Conservation (phyloP, 2,329 filamentous ascomycete genomes). For the Alternaria ventricosa region DNA sequence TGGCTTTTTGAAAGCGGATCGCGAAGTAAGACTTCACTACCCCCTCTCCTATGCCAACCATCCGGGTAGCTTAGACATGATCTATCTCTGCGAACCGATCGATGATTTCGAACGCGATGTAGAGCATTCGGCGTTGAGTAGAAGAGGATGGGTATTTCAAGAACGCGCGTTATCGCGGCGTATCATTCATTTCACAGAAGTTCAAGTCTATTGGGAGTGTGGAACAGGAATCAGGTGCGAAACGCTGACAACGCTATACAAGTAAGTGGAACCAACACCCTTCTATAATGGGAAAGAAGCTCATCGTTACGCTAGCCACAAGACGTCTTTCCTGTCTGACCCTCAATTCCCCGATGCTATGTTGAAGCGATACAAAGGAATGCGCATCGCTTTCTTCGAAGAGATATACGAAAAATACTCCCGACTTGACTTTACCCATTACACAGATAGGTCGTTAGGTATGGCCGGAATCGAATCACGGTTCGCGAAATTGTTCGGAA, state of each 20-base stretch:
- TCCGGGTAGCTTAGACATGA: background rate
- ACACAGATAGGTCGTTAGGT: background rate
- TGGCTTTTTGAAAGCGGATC: background rate
- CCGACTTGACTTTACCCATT: background rate
- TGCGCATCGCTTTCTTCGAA: background rate
- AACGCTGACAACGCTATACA: constrained; percentile 19
- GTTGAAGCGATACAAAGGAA: background rate
- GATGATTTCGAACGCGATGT: background rate
- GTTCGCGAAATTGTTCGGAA: background rate
- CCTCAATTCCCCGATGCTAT: background rate
- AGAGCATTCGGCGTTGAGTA: constrained; percentile 13
- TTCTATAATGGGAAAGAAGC: background rate
- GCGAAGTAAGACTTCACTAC: background rate
- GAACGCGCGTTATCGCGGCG: constrained; percentile 32
- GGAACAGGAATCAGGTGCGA: constrained; percentile 27
- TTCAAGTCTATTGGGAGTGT: constrained; percentile 39
- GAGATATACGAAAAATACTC: background rate
- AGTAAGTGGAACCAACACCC: constrained; percentile 9
- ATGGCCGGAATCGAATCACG: background rate
- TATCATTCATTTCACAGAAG: constrained; percentile 32
- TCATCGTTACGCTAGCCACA: background rate
- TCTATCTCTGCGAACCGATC: background rate
- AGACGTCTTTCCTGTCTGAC: background rate
- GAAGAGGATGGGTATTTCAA: constrained; percentile 37
- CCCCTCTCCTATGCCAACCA: background rate